Percentiles rank a stretch among this genome's conserved stretches.
Evolutionary conservation across 768 basidiomycete species (phyloP).

Genomic region (Lentinula aciculospora): DNA sequence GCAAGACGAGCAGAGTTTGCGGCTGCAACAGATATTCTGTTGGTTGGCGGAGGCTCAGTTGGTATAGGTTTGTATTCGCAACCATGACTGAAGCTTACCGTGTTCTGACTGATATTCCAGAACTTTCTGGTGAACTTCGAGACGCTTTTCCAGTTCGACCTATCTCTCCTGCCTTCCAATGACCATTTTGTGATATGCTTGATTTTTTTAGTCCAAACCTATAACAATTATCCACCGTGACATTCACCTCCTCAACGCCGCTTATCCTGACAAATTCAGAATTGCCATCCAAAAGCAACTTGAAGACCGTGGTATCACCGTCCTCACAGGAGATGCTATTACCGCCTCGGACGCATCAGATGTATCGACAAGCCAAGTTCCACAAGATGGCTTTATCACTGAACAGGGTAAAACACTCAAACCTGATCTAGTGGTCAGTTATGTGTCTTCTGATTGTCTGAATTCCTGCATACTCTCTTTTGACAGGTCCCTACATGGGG

Average conservation of each 20-base stretch:
- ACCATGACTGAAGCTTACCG: background rate
- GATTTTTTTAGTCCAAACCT: background rate
- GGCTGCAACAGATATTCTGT: slow-evolving; percentile 36
- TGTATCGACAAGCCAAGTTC: slow-evolving; percentile 10
- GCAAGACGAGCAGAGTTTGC: slow-evolving; percentile 28
- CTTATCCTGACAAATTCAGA: slow-evolving; percentile 40
- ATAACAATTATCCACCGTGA: slow-evolving; percentile 43
- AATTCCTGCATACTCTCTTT: background rate
- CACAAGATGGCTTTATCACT: slow-evolving; percentile 25
- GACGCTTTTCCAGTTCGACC: slow-evolving; percentile 19
- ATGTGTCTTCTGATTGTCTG: background rate
- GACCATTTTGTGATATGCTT: background rate
- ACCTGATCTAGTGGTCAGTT: slow-evolving; percentile 40
- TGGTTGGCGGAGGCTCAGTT: slow-evolving; percentile 55
- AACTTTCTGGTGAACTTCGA: slow-evolving; percentile 17
- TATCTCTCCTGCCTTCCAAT: background rate
- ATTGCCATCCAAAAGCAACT: slow-evolving; percentile 28
- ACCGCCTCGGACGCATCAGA: slow-evolving; percentile 28
- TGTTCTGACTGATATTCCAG: slow-evolving; percentile 12
- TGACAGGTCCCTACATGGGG: slow-evolving; percentile 10
- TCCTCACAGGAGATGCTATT: slow-evolving; percentile 33
- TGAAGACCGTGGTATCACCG: slow-evolving; percentile 23
- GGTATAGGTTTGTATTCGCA: slow-evolving; percentile 32
- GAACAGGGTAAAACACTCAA: slow-evolving; percentile 28
- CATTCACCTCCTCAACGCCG: slow-evolving; percentile 32